phyloP scores from a whole-genome alignment of 495 filamentous ascomycete genomes.

The Hypomontagnella monticulosa region DNA sequence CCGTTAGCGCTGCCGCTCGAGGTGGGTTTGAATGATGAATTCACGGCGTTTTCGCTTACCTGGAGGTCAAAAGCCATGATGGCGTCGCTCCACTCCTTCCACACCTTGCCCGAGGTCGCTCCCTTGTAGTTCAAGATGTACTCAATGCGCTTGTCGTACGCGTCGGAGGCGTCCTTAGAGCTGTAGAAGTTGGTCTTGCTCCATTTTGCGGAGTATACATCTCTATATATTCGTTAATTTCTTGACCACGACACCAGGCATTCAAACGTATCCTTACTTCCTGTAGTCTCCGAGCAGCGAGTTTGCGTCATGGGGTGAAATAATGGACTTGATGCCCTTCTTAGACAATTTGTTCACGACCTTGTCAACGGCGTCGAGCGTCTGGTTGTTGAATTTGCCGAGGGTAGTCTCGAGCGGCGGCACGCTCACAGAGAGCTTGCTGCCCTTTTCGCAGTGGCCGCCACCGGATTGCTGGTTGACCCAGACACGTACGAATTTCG shows the following conservation, averaged over 20 bases:
- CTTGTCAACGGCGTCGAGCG: slow-evolving; percentile 48
- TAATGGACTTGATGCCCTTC: slow-evolving; percentile 53
- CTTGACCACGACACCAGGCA: neutral
- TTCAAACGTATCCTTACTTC: slow-evolving; percentile 20
- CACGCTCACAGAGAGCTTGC: slow-evolving; percentile 37
- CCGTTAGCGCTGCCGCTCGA: neutral
- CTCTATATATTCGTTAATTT: slow-evolving; percentile 16
- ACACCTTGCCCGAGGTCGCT: slow-evolving; percentile 44
- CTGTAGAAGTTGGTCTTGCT: slow-evolving; percentile 46
- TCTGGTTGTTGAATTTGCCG: slow-evolving; percentile 45
- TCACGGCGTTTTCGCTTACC: neutral
- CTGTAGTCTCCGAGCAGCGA: slow-evolving; percentile 38
- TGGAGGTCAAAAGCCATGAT: slow-evolving; percentile 53
- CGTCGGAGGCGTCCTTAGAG: slow-evolving; percentile 38
- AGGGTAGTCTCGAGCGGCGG: slow-evolving; percentile 43
- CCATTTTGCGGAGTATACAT: slow-evolving; percentile 46
- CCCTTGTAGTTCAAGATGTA: slow-evolving; percentile 49
- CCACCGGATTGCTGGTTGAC: slow-evolving; percentile 30
- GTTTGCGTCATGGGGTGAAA: slow-evolving; percentile 55
- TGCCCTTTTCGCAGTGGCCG: slow-evolving; percentile 41
- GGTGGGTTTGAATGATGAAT: neutral
- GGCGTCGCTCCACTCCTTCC: slow-evolving; percentile 48
- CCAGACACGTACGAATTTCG: slow-evolving; percentile 52
- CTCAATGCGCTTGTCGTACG: slow-evolving; percentile 48
- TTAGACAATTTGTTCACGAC: slow-evolving; percentile 42